Evolutionary conservation across 2,329 filamentous ascomycete genomes (phyloP), one percentile per base, ranked within the genome.

Genomic region (Ceratocystis cubensis): DNA sequence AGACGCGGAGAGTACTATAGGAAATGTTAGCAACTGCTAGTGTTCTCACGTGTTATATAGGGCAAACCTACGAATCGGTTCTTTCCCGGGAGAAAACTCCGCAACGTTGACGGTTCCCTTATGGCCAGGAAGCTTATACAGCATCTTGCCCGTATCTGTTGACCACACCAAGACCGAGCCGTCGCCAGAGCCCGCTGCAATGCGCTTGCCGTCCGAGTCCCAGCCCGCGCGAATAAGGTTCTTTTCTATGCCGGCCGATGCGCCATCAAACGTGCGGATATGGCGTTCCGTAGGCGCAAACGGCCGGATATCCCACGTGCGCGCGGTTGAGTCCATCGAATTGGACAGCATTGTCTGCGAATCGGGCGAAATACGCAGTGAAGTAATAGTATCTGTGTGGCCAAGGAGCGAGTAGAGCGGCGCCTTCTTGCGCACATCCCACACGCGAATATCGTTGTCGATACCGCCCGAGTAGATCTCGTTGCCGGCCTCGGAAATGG

Each of bases 361-460:
- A 74, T 99, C 93, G 0, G 94, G 93, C 1, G 93, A 96, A n/a
- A 97, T 84, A 65, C 88, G 82, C 61, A 99, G 80, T 13, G 91
- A 96, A 2, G 92, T 96, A 69, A 99, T 81, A 0, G 93, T 97
- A 74, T 99, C 94, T 65, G 85, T 88, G 75, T 99, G 94, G 0
- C 94, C 94, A 13, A 88, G 77, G 81, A 99, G 87, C 1, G 88
- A 88, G 76, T 97, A 96, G 5, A 91, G 85, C 2, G 95, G 84
- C 5, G 88, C 84, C 76, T 95, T 91, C 79, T 96, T 97, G 70
- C 94, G 86, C 73, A 97, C 78, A 76, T 99, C 94, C 93, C 94
- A 99, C 22, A 96, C 92, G 72, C 92, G 91, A 74, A 99, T 96
- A 71, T 95, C 91, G 73, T 97, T 96, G 77, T 97, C 94, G 71